These are phyloP conservation scores for Funneliformis caledonium DNA, from an alignment of 371 early-diverging fungal genomes.

Conservation along the genomic window DNA sequence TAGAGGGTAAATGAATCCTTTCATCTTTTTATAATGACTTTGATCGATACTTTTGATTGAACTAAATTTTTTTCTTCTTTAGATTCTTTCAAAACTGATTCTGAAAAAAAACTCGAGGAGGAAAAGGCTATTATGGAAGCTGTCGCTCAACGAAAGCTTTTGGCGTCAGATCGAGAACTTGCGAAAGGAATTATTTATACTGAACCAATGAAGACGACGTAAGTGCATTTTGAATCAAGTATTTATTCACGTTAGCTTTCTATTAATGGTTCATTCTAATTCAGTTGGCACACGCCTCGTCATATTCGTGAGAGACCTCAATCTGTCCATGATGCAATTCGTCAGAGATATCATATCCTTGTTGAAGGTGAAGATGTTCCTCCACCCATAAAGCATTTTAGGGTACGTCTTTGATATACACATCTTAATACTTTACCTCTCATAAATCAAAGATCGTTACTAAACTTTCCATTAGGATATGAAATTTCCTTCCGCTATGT, in stretches of 20 bases:
- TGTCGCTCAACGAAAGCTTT: constrained; percentile 75
- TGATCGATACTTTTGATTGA: not conserved
- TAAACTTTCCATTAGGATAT: constrained; percentile 57
- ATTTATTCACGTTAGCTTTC: not conserved
- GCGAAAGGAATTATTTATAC: constrained; percentile 87
- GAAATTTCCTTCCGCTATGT: constrained; percentile 77
- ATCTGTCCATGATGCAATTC: constrained; percentile 57
- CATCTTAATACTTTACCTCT: not conserved
- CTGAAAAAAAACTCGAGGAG: constrained; percentile 82
- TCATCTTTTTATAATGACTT: not conserved
- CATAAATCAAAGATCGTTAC: not conserved
- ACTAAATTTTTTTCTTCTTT: not conserved
- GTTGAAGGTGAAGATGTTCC: constrained; percentile 76
- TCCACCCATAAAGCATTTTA: constrained; percentile 75
- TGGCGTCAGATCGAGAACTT: constrained; percentile 86
- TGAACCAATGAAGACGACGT: constrained; percentile 82
- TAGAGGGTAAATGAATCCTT: constrained; percentile 48
- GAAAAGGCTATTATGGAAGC: constrained; percentile 84
- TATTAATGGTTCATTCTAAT: not conserved
- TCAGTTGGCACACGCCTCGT: constrained; percentile 82
- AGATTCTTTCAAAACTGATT: constrained; percentile 72
- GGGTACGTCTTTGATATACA: constrained; percentile 44
- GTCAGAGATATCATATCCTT: constrained; percentile 73
- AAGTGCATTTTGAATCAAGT: constrained; percentile 17
- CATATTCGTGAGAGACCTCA: constrained; percentile 64